These are phyloP conservation scores for Eimeria mitis DNA, from an alignment of 169 alveolate genomes.

Conservation along the genomic window DNA sequence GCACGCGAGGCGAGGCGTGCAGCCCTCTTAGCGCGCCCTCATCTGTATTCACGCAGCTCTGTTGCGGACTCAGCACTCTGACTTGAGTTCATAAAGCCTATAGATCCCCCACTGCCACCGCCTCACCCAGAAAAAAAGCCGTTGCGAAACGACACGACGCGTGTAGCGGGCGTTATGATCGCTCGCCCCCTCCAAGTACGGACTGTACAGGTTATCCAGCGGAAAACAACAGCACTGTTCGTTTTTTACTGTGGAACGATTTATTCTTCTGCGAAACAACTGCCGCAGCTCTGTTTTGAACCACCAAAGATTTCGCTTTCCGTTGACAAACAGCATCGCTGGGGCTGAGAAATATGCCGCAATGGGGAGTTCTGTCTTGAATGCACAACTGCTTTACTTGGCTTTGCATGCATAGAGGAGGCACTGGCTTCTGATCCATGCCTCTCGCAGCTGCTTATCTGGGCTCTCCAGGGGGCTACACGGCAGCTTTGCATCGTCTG, in stretches of 20 bases:
- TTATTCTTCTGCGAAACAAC: conserved; percentile 16
- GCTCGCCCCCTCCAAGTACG: conserved; percentile 46
- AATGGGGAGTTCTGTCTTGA: conserved; percentile 51
- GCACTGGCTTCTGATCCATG: conserved; percentile 10
- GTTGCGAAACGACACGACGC: conserved; percentile 41
- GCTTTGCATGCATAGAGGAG: neutral
- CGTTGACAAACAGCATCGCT: conserved; percentile 6
- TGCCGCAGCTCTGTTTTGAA: conserved; percentile 8
- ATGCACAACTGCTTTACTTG: conserved; percentile 31
- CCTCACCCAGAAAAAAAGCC: conserved; percentile 40
- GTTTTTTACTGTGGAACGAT: neutral
- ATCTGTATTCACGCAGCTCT: conserved; percentile 54
- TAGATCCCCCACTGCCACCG: conserved; percentile 77
- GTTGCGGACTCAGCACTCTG: conserved; percentile 43
- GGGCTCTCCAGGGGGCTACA: neutral
- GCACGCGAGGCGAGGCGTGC: conserved; percentile 75
- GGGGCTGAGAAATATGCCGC: conserved; percentile 26
- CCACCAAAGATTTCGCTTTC: conserved; percentile 21
- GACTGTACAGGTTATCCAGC: neutral
- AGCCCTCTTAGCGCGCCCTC: conserved; percentile 62
- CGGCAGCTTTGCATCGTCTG: neutral
- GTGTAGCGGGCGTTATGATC: conserved; percentile 51
- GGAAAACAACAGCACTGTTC: conserved; percentile 2
- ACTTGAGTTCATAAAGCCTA: conserved; percentile 48
- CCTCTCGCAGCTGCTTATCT: neutral